Evolutionary conservation across 2,329 filamentous ascomycete species (phyloP).

Genomic region (Phoma sp.): DNA sequence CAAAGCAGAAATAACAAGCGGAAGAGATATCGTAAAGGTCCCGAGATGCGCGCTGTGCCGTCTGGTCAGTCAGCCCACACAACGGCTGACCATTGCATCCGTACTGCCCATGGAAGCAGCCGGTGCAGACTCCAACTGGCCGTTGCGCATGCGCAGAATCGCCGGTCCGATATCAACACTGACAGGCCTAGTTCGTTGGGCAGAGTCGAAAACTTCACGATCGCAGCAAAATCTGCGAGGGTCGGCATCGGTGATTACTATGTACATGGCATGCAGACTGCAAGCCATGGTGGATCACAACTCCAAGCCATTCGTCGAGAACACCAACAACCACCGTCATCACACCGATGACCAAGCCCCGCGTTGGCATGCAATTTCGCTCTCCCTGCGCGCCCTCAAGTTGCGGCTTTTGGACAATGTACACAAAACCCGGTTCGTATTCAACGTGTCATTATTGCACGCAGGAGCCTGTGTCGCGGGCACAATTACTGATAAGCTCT

Average conservation of each 20-base stretch:
- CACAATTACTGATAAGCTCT: constrained; percentile 4
- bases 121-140: constrained; percentile 3
- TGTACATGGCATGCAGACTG: constrained; percentile 12
- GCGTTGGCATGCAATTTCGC: not conserved
- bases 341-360: constrained; percentile 4
- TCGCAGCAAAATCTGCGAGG: constrained; percentile 13
- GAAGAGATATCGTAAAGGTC: constrained; percentile 24
- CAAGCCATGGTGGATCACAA: constrained; percentile 16
- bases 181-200: constrained; percentile 3
- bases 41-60: constrained; percentile 28
- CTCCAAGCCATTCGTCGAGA: constrained; percentile 1
- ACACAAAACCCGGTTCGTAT: not conserved
- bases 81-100: not conserved
- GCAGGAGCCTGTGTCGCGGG: constrained; percentile 3
- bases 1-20: constrained; percentile 30
- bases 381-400: too few relatives aligned
- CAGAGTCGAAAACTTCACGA: constrained; percentile 11
- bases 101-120: not conserved
- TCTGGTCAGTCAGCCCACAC: constrained; percentile 13
- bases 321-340: constrained; percentile 4
- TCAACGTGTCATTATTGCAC: not conserved
- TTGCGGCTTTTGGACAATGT: not conserved
- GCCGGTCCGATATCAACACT: constrained; percentile 4
- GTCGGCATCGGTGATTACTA: constrained; percentile 19
- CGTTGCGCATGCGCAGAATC: constrained; percentile 12